A percentile compares a stretch with the other conserved stretches of the same genome.
Evolutionary conservation across 306 rosid genomes (phyloP).

Genomic region (Begonia loranthoides): DNA sequence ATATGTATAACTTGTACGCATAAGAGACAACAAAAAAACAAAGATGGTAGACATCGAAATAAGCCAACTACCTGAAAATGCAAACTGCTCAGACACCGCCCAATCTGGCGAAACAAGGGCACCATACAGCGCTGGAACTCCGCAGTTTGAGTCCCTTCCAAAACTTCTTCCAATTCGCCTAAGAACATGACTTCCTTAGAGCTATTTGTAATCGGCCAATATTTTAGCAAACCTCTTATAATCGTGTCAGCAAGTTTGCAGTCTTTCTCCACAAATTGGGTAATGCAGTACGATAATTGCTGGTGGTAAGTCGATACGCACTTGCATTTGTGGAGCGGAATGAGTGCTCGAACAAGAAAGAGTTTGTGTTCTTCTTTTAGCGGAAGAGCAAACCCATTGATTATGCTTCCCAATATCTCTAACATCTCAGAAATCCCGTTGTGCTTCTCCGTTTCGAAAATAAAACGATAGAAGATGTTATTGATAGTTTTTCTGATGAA

Average conservation of each 20-base stretch:
- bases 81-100: slow-evolving; percentile 81
- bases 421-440: slow-evolving; percentile 89
- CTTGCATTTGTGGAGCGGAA: slow-evolving; percentile 96
- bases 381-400: slow-evolving; percentile 93
- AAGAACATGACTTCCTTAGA: slow-evolving; percentile 97
- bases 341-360: slow-evolving; percentile 82
- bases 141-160: slow-evolving; percentile 89
- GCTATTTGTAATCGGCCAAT: slow-evolving; percentile 95
- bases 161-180: slow-evolving; percentile 94
- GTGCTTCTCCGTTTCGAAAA: slow-evolving; percentile 95
- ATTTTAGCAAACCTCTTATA: slow-evolving; percentile 76
- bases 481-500: slow-evolving; percentile 92
- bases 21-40: no score
- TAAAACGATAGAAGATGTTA: slow-evolving; percentile 72
- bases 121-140: slow-evolving; percentile 93
- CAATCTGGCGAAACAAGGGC: slow-evolving; percentile 70
- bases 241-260: slow-evolving; percentile 97
- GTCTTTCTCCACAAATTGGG: slow-evolving; percentile 93
- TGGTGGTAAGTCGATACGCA: slow-evolving; percentile 89
- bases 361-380: slow-evolving; percentile 97
- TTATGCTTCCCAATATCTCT: slow-evolving; percentile 95
- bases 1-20: no score
- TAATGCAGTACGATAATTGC: slow-evolving; percentile 87
- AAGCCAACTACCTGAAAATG: slow-evolving; percentile 80
- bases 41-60: no score